Percentiles rank a stretch among this genome's conserved stretches.
These are phyloP conservation scores for Gypsophila paniculata DNA, from an alignment of 179 eudicot genomes.

Conservation along the genomic window DNA sequence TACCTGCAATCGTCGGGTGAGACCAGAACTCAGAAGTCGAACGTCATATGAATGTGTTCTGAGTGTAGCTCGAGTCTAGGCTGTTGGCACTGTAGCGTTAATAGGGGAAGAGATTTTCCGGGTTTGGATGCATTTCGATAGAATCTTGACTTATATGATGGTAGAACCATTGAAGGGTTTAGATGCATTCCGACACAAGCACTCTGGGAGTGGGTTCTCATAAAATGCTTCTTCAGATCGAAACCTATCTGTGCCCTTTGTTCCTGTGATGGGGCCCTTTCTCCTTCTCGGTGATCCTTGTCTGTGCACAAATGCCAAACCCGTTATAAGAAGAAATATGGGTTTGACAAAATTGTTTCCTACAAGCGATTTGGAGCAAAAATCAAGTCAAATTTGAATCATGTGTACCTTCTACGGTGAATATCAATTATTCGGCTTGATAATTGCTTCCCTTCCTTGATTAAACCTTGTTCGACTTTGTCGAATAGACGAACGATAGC, in stretches of 20 bases:
- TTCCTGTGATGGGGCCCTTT: slow-evolving; percentile 86
- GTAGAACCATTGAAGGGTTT: slow-evolving; percentile 25
- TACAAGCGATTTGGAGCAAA: background rate
- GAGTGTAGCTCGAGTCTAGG: background rate
- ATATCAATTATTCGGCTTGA: slow-evolving; percentile 55
- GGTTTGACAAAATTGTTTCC: background rate
- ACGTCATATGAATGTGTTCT: background rate
- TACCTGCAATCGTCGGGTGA: slow-evolving; percentile 7
- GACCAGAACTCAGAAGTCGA: background rate
- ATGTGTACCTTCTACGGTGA: slow-evolving; percentile 60
- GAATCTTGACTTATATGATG: slow-evolving; percentile 20
- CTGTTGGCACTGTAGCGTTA: too few relatives aligned
- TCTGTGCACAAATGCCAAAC: slow-evolving; percentile 36
- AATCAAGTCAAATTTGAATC: background rate
- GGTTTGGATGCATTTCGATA: background rate
- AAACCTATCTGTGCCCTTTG: slow-evolving; percentile 84
- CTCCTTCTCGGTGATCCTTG: slow-evolving; percentile 93
- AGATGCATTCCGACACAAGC: slow-evolving; percentile 61
- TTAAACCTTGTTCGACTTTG: slow-evolving; percentile 62
- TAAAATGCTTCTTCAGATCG: slow-evolving; percentile 93
- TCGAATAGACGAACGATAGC: slow-evolving; percentile 70
- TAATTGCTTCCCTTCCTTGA: slow-evolving; percentile 73
- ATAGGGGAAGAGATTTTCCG: background rate
- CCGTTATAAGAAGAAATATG: background rate
- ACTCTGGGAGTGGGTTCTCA: slow-evolving; percentile 90